Conservation (phyloP, 2,329 filamentous ascomycete genomes). For the Colletotrichum sp. region DNA sequence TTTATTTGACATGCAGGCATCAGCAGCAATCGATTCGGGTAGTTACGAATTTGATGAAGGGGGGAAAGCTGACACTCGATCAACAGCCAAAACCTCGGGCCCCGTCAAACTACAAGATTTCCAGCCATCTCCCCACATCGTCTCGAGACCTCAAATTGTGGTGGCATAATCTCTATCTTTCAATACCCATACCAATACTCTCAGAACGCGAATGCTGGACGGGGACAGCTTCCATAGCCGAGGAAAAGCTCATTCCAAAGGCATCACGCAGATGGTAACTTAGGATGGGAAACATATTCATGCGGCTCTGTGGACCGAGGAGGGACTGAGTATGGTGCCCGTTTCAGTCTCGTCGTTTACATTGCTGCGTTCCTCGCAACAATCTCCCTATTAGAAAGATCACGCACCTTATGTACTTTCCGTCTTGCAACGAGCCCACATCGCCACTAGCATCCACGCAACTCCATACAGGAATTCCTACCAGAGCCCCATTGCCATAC, state of each 20-base stretch:
- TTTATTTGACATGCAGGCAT: fast-evolving
- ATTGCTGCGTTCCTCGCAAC: fast-evolving
- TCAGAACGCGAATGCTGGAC: fast-evolving
- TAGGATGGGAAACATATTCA: fast-evolving
- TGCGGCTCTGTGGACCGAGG: neutral
- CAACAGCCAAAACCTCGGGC: neutral
- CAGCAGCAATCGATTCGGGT: too few species aligned
- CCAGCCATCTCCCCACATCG: neutral
- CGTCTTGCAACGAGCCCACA: fast-evolving
- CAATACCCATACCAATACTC: neutral
- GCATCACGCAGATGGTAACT: neutral
- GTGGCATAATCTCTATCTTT: neutral
- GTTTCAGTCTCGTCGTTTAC: neutral
- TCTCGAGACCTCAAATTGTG: neutral
- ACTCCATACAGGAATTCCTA: too few species aligned
- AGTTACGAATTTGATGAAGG: neutral
- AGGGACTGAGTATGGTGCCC: neutral
- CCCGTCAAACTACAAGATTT: fast-evolving
- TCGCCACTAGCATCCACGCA: fast-evolving
- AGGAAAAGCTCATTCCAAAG: fast-evolving
- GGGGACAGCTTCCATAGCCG: neutral
- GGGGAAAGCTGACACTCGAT: neutral
- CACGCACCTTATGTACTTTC: fast-evolving
- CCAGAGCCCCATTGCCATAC: fast-evolving
- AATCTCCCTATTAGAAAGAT: fast-evolving